These are phyloP conservation scores for Tetrapisispora taiwanensis DNA, from an alignment of 805 yeast species.

Conservation along the genomic window DNA sequence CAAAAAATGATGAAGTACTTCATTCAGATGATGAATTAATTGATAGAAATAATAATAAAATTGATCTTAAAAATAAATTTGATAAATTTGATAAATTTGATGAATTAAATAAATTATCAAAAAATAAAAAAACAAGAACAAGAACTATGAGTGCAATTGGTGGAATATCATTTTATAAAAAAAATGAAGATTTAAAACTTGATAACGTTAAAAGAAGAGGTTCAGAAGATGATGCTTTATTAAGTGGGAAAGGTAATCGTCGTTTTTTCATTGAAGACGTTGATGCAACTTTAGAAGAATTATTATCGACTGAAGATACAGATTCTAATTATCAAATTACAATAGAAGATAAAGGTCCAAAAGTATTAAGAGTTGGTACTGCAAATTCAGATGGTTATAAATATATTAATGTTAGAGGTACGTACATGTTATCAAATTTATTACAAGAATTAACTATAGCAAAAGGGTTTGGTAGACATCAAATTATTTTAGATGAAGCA, in stretches of 20 bases:
- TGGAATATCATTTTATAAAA: conserved; percentile 19
- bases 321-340: conserved; percentile 78
- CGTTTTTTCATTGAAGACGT: conserved; percentile 65
- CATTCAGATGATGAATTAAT: not conserved
- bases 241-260: conserved; percentile 30
- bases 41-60: not conserved
- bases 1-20: conserved; percentile 30
- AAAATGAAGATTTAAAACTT: conserved; percentile 8
- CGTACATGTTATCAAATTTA: conserved; percentile 78
- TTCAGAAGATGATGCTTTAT: conserved; percentile 41
- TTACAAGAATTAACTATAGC: conserved; percentile 87
- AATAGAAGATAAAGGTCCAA: conserved; percentile 76
- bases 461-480: conserved; percentile 64
- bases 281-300: conserved; percentile 56
- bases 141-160: conserved; percentile 47
- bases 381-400: conserved; percentile 76
- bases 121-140: conserved; percentile 34
- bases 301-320: conserved; percentile 72
- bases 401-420: conserved; percentile 68
- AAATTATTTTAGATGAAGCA: conserved; percentile 71
- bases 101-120: not conserved
- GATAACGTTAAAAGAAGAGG: conserved; percentile 36
- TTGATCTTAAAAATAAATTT: not conserved
- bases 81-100: not conserved
- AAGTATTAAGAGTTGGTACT: conserved; percentile 70